Evolutionary conservation across 805 yeast species (phyloP), one percentile per base, ranked within the genome.

Genomic region (Saccharomyces paradoxus): DNA sequence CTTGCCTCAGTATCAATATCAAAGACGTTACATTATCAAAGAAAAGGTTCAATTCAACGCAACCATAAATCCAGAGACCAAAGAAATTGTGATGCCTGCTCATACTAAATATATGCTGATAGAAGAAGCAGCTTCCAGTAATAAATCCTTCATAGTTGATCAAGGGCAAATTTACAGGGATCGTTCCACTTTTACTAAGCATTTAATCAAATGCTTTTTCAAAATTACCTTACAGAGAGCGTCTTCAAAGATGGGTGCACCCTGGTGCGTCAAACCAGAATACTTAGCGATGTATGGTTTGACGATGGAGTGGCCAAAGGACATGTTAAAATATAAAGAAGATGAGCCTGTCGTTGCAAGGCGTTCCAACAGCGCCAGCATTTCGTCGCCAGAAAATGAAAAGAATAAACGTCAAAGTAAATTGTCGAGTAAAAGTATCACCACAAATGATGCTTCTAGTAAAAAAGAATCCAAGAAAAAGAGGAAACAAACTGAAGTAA

Each of bases 201-300:
- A 91, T 81, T 79, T 87, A 53, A 86, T 94, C 41, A 87, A 91
- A 68, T 85, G 96, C n/a, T 84, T 94, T 67, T 78, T 91, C 66
- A 87, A 91, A 70, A 78, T 87, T 67, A 79, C 78, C 53, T 32
- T 73, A 62, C 78, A 89, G 66, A 77, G 86, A 7, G 81, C 96
- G 54, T 87, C 91, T 1, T 79, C 85, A 53, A 88, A 87, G 76
- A 76, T 84, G 47, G 97, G 98, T 2, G 92, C 97, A 2, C 98
- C 98, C 2, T 94, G 98, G 98, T 83, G 92, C 22, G 94, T 94
- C 14, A 87, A 85, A 65, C 82, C 81, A 27, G 83, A 84, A 60
- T 89, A 81, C 68, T 49, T 70, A 44, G 62, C 64, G 31, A 68
- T 68, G 64, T 70, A 70, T 54, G 69, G 71, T 5, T 55, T 70